Evolutionary conservation across 768 basidiomycete genomes (phyloP).

Genomic region (Inosperma sp.): DNA sequence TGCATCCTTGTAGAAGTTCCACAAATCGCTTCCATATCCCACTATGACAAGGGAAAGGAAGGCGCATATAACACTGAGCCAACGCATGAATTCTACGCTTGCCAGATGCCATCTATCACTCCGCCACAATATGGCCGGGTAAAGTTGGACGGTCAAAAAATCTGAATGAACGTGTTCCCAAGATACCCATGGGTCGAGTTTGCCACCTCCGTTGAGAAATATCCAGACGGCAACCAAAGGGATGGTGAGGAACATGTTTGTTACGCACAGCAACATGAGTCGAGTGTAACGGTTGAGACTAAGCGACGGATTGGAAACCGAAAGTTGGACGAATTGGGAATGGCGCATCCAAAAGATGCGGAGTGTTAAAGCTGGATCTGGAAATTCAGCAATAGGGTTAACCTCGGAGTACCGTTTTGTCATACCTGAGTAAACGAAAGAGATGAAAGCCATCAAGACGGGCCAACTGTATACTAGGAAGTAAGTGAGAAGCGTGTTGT

Average conservation of each 20-base stretch:
- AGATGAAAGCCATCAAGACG: conserved; percentile 37
- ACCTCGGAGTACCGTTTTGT: conserved; percentile 35
- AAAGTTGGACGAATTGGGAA: conserved; percentile 38
- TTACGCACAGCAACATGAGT: conserved; percentile 49
- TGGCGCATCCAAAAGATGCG: conserved; percentile 40
- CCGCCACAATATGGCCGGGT: conserved; percentile 44
- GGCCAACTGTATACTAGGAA: conserved; percentile 41
- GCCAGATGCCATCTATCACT: conserved; percentile 17
- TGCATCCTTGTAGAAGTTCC: conserved; percentile 53
- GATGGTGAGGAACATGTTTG: conserved; percentile 45
- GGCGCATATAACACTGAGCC: conserved; percentile 45
- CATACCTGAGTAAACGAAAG: too few species aligned
- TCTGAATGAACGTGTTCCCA: too few species aligned
- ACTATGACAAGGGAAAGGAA: conserved; percentile 64
- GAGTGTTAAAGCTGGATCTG: too few species aligned
- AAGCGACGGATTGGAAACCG: conserved; percentile 39
- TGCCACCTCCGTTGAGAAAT: conserved; percentile 32
- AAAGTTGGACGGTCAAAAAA: conserved; percentile 43
- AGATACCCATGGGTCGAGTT: conserved; percentile 42
- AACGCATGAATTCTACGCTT: conserved; percentile 43
- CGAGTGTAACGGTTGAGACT: conserved; percentile 48
- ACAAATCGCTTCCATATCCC: conserved; percentile 58
- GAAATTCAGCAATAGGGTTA: too few species aligned
- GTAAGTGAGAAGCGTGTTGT: too few species aligned
- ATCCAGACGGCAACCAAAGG: conserved; percentile 39